These are phyloP conservation scores for Heterobasidion occidentale DNA, from an alignment of 1,284 basidiomycete genomes.

Conservation along the genomic window DNA sequence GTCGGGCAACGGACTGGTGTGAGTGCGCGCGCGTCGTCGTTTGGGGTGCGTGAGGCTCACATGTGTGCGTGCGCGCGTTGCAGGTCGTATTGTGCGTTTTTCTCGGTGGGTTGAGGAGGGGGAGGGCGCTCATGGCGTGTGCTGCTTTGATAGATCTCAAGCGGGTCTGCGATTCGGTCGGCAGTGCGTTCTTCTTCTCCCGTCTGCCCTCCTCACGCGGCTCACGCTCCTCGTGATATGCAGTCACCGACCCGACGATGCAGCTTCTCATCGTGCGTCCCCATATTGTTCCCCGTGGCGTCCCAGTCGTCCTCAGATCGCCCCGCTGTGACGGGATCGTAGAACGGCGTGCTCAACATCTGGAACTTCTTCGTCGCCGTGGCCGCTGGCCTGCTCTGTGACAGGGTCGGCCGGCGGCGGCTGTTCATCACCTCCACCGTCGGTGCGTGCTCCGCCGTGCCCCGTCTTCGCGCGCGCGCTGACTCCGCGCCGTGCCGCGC, in stretches of 20 bases:
- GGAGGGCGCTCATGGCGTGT: not conserved
- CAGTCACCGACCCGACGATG: conserved; percentile 39
- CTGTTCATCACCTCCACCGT: conserved; percentile 46
- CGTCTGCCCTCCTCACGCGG: not conserved
- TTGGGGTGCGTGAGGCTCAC: not conserved
- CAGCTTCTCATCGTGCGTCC: conserved; percentile 35
- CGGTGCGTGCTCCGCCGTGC: conserved; percentile 15
- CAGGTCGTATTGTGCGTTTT: conserved; percentile 22
- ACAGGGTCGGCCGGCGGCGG: conserved; percentile 41
- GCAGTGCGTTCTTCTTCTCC: conserved; percentile 20
- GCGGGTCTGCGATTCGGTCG: conserved; percentile 43
- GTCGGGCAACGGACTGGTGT: conserved; percentile 58
- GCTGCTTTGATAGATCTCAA: conserved; percentile 28
- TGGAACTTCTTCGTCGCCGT: conserved; percentile 46
- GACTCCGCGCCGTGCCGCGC: not conserved
- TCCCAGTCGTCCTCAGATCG: no score
- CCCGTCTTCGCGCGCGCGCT: not conserved
- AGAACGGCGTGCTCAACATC: conserved; percentile 47
- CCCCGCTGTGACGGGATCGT: not conserved
- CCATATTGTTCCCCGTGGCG: not conserved
- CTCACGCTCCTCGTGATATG: not conserved
- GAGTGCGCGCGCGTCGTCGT: conserved; percentile 19
- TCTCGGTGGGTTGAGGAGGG: not conserved
- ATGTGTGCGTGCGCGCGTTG: not conserved
- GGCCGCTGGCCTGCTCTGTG: conserved; percentile 38